Percentiles rank a stretch among this genome's conserved stretches.
These are phyloP conservation scores for Torulaspora gathmanii DNA, from an alignment of 805 yeast genomes.

Conservation along the genomic window DNA sequence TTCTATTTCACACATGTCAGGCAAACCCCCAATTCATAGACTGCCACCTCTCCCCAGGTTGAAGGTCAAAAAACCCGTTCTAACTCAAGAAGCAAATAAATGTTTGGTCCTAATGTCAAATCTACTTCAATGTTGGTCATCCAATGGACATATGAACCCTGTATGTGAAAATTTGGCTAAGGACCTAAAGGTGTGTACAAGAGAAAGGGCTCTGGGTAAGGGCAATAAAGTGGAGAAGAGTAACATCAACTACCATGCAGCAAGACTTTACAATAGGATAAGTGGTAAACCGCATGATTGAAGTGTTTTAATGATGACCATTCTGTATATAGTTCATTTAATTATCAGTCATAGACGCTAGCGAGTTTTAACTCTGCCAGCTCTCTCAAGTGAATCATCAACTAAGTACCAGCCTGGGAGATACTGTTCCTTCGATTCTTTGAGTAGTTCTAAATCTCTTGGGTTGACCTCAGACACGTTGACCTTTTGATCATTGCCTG, in stretches of 20 bases:
- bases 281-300: constrained; percentile 44
- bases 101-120: constrained; percentile 81
- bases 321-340: constrained; percentile 11
- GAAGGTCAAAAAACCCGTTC: constrained; percentile 60
- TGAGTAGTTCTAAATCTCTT: constrained; percentile 11
- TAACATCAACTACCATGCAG: constrained; percentile 51
- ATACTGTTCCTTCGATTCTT: constrained; percentile 8
- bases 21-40: constrained; percentile 39
- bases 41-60: constrained; percentile 73
- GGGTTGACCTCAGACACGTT: constrained; percentile 13
- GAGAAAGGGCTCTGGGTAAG: constrained; percentile 32
- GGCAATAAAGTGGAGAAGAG: constrained; percentile 32
- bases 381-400: constrained; percentile 32
- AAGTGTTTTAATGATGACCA: not conserved
- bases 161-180: constrained; percentile 60
- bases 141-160: constrained; percentile 78
- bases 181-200: constrained; percentile 73
- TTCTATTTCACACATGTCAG: constrained; percentile 26
- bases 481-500: not conserved
- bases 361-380: constrained; percentile 28
- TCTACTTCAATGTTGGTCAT: constrained; percentile 91
- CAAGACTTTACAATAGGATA: constrained; percentile 46
- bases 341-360: constrained; percentile 1
- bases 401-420: constrained; percentile 36
- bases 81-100: constrained; percentile 56